A percentile compares a stretch with the other conserved stretches of the same genome.
These are phyloP conservation scores for Teunomyces cretensis DNA, from an alignment of 805 yeast genomes.

Conservation along the genomic window DNA sequence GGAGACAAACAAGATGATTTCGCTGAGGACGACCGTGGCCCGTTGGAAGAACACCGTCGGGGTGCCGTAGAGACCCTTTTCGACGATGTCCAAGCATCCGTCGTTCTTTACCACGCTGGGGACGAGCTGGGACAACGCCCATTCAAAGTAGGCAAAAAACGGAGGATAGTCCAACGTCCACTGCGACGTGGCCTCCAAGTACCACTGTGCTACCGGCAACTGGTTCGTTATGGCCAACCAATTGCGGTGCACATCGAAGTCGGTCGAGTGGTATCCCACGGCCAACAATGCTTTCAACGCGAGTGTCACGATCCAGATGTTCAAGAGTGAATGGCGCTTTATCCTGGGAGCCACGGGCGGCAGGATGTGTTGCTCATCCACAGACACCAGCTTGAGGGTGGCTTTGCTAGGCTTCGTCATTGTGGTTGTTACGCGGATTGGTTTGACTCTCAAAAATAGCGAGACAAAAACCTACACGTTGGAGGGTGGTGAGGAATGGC, in stretches of 20 bases:
- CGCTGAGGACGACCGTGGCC: constrained; percentile 74
- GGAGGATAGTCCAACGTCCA: constrained; percentile 99
- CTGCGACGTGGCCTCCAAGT: constrained; percentile 69
- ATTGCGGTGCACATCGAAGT: constrained; percentile 95
- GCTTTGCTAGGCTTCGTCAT: constrained; percentile 2
- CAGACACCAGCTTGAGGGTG: neutral
- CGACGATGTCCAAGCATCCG: constrained; percentile 73
- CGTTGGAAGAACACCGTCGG: constrained; percentile 87
- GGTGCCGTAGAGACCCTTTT: constrained; percentile 64
- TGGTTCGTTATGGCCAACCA: constrained; percentile 90
- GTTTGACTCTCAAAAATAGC: neutral
- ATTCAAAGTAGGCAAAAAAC: constrained; percentile 93
- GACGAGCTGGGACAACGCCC: constrained; percentile 69
- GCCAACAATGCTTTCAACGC: constrained; percentile 34
- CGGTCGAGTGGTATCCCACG: constrained; percentile 86
- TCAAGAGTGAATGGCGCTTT: constrained; percentile 25
- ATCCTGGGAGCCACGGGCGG: neutral
- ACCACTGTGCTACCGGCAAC: constrained; percentile 80
- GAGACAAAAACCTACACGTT: constrained; percentile 1
- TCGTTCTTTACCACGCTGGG: constrained; percentile 63
- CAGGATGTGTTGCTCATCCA: neutral
- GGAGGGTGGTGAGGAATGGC: neutral
- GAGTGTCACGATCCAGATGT: constrained; percentile 37
- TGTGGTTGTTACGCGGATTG: neutral
- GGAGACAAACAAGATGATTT: constrained; percentile 64